These are phyloP conservation scores for Acanthamoeba healyi DNA, from an alignment of 208 protist species.

Conservation along the genomic window DNA sequence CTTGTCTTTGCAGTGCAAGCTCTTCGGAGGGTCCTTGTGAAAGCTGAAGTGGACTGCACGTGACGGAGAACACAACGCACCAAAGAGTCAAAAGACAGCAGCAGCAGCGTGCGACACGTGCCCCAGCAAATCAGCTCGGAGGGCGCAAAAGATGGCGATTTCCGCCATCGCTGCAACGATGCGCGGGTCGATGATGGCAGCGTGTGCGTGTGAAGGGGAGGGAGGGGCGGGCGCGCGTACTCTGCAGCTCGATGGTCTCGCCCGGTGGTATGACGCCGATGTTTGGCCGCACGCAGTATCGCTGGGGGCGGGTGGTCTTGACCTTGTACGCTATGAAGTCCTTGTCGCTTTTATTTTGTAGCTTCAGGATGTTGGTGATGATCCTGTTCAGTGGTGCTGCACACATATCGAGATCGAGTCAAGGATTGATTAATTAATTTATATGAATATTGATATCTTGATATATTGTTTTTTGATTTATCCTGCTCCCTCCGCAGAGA, in stretches of 20 bases:
- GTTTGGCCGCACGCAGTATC: constrained; percentile 84
- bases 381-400: constrained; percentile 75
- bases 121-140: neutral
- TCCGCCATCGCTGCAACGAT: too few species aligned
- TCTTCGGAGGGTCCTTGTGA: constrained; percentile 75
- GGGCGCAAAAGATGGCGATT: neutral
- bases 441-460: too few species aligned
- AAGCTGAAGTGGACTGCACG: constrained; percentile 73
- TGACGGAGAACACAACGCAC: neutral
- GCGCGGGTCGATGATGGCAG: too few species aligned
- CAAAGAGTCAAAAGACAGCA: neutral
- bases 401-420: neutral
- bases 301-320: constrained; percentile 81
- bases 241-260: constrained; percentile 79
- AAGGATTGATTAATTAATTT: neutral
- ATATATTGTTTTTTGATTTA: neutral
- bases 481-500: too few species aligned
- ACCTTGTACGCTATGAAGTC: constrained; percentile 82
- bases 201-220: too few species aligned
- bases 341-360: constrained; percentile 58
- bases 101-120: neutral
- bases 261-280: constrained; percentile 80
- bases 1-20: constrained; percentile 76
- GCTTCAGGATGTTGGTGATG: constrained; percentile 73
- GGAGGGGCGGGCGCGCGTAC: neutral